Evolutionary conservation across 495 filamentous ascomycete species (phyloP), one percentile per base, ranked within the genome.

Genomic region (Xylaria longipes): DNA sequence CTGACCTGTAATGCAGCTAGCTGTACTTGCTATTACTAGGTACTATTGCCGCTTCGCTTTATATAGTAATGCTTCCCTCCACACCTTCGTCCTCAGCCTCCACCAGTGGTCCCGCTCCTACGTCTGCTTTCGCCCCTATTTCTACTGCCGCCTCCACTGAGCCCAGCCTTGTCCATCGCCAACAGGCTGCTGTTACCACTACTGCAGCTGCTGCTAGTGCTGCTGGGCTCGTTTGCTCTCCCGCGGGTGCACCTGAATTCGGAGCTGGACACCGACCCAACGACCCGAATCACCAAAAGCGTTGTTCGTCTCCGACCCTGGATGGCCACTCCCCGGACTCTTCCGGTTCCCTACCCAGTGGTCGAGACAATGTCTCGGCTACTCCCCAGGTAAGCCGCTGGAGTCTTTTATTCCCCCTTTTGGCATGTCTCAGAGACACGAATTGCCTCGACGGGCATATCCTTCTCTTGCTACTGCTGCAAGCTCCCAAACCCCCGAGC

Each of bases 261-360:
- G 68, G 33, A 3, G 29, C 60, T 27, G 68, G 58, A 5, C 58
- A 17, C 7, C 29, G 22, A 17, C 68, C 17, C 31, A 39, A 33
- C 46, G 17, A 27, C 22, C 37, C 41, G 41, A 37, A 11, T 45
- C 65, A 45, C 56, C 71, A 74, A 68, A 70, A 71, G 46, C 75
- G 43, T 65, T 65, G 75, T 22, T 62, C 65, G 25, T 75, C 73
- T 56, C 68, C 22, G 62, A 65, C 69, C 9, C 58, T 41, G 37
- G 69, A 72, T 29, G 75, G 54, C 29, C 71, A 68, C 45, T 75
- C 75, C 1, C 72, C 77, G 1, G 75, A 74, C 20, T 72, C 73
- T 27, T 68, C 71, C 25, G 62, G 61, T n/a, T 66, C 48, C 29
- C 25, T 61, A 11, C 66, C 73, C 15, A n/a, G 58, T 39, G 31